These are phyloP conservation scores for Trichoderma erinaceum DNA, from an alignment of 495 filamentous ascomycete genomes.

Conservation along the genomic window DNA sequence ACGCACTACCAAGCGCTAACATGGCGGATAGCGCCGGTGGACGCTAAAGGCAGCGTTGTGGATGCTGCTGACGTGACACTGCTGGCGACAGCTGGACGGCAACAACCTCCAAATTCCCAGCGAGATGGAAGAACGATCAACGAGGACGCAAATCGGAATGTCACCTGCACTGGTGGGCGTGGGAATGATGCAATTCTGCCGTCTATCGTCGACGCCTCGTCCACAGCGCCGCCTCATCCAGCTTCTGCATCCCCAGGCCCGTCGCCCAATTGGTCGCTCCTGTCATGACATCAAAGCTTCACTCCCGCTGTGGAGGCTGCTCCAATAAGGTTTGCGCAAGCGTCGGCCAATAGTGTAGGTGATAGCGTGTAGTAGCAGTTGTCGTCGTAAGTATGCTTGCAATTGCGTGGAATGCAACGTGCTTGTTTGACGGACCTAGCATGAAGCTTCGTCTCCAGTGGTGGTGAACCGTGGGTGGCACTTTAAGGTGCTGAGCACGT, in stretches of 20 bases:
- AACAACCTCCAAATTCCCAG: neutral
- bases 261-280: neutral
- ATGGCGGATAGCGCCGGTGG: neutral
- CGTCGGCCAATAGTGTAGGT: neutral
- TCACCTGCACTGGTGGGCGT: no score
- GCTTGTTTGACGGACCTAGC: no score
- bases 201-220: neutral
- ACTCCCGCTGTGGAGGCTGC: neutral
- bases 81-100: neutral
- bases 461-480: no score
- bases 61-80: slow-evolving; percentile 10
- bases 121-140: neutral
- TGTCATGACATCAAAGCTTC: neutral
- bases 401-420: neutral
- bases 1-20: neutral
- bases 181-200: neutral
- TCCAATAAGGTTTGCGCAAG: neutral
- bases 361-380: no score
- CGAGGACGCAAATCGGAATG: neutral
- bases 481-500: no score
- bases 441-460: no score
- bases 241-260: neutral
- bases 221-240: neutral
- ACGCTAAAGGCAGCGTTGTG: neutral
- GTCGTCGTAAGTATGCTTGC: neutral